Evolutionary conservation across 179 eudicot genomes (phyloP).

Genomic region (Corrigiola litoralis): DNA sequence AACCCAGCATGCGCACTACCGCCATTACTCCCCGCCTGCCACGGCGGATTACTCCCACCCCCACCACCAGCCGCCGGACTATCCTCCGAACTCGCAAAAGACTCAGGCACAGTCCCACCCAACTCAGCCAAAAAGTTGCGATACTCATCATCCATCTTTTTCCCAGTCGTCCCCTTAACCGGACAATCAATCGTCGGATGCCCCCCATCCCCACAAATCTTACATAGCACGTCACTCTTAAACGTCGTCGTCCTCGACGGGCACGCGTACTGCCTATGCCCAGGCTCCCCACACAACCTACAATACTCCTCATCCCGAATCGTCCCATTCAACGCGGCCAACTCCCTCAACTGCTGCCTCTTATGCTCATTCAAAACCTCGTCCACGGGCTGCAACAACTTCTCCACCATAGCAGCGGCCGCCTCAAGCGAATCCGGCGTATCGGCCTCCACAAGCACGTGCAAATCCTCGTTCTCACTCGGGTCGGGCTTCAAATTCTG

Average conservation of each 20-base stretch:
- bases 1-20: conserved; percentile 44
- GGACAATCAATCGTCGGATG: conserved; percentile 97
- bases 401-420: conserved; percentile 92
- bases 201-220: conserved; percentile 91
- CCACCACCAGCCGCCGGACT: conserved; percentile 34
- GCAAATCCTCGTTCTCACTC: conserved; percentile 85
- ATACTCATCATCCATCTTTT: conserved; percentile 96
- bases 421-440: conserved; percentile 81
- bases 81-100: conserved; percentile 38
- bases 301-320: conserved; percentile 87
- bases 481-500: conserved; percentile 77
- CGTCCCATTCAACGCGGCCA: conserved; percentile 89
- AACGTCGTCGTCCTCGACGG: conserved; percentile 66
- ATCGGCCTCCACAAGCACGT: conserved; percentile 87
- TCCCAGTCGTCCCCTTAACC: conserved; percentile 69
- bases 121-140: conserved; percentile 84
- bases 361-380: conserved; percentile 86
- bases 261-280: conserved; percentile 85
- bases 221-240: conserved; percentile 82
- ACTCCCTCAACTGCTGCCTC: conserved; percentile 83
- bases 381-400: conserved; percentile 87
- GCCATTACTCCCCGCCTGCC: conserved; percentile 42
- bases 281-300: conserved; percentile 85
- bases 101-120: conserved; percentile 81
- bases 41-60: conserved; percentile 47